Evolutionary conservation across 768 basidiomycete genomes (phyloP), one percentile per base, ranked within the genome.

Genomic region (Psilocybe tampanensis): DNA sequence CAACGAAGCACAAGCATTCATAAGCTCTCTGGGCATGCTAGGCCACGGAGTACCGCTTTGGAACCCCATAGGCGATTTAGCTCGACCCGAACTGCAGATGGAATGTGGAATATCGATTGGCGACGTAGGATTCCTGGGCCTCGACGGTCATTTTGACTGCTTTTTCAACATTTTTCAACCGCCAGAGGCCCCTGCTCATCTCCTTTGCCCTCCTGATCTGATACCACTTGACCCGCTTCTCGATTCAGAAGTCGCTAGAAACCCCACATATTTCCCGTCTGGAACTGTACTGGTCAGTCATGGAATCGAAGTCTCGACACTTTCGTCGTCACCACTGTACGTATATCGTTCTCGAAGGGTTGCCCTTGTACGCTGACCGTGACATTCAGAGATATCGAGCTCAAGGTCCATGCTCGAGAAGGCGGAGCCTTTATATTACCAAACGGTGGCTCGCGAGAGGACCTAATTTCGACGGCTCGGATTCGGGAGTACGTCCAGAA

Each of bases 131-230:
- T 45, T 47, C 15, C 21, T 63, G 13, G 39, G 34, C 2, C 9
- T 17, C 9, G 22, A 52, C 12, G 59, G 64, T 6, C 15, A 18
- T n/a, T 63, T 62, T 23, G 32, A 54, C 9, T 60, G 52, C 39
- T 55, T 47, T 9, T 62, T 65, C 54, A 65, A 61, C 34, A 55
- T 65, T 13, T 60, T 60, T 34, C 32, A 39, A 5, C 52, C 52
- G 18, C 52, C 53, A 17, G 17, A 9, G 0, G 11, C 24, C 22
- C 34, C 34, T 2, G 6, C 18, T 5, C 51, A 52, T 17, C 12
- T 19, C 3, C n/a, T 4, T 8, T 52, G 36, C 13, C 53, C 53
- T 23, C 44, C 43, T 2, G 34, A 34, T 19, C 17, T 54, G n/a
- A 21, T 22, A 8, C 44, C 44, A 11, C 32, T 54, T 4, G 12